Base-by-base conservation (phyloP, 2,329 filamentous ascomycete species). In the Triangularia verruculosa region DNA sequence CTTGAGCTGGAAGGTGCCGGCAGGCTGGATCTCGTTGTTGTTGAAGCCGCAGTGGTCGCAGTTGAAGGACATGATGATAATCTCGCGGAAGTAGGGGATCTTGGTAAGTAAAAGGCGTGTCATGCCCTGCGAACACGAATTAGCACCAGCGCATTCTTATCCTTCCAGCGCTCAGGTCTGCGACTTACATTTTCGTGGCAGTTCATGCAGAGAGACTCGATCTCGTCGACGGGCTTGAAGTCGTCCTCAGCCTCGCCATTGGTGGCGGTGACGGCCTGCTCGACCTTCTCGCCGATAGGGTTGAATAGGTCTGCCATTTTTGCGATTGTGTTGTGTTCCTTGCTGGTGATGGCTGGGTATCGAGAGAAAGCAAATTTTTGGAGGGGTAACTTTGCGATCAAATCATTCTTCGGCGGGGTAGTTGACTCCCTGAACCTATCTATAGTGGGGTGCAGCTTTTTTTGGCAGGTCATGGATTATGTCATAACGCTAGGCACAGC, bases 21-120 rank as follows among this genome's bases (percentile, higher is more conserved):
- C 95, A 8, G 93, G 88, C 75, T 97, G 94, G 71, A 99, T 90
- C 72, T 97, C 94, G 76, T 93, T 93, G 81, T 98, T 97, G 69
- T 90, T 87, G 78, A 94, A 89, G 74, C 88, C 82, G 80, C 95
- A 99, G 78, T 97, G 87, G 5, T 92, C 88, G 82, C 95, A 99
- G 69, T 86, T 86, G 78, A 99, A 99, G 67, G 94, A 98, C 89
- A 97, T 97, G 77, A 99, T 86, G 72, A 99, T 92, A 67, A 99
- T 89, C 77, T 99, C 94, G 79, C 93, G 92, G 82, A 99, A 99
- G 83, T 92, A 98, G 15, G 95, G 95, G 62, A 99, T 97, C 68
- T 88, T 87, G 15, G 96, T 96, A 61, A 99, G 87, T 52, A 99
- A 87, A 22, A 99, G 85, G 64, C 89, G 86, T 13, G 95, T 99